Conservation (phyloP, 441 rosid species). For the Iberis amara region DNA sequence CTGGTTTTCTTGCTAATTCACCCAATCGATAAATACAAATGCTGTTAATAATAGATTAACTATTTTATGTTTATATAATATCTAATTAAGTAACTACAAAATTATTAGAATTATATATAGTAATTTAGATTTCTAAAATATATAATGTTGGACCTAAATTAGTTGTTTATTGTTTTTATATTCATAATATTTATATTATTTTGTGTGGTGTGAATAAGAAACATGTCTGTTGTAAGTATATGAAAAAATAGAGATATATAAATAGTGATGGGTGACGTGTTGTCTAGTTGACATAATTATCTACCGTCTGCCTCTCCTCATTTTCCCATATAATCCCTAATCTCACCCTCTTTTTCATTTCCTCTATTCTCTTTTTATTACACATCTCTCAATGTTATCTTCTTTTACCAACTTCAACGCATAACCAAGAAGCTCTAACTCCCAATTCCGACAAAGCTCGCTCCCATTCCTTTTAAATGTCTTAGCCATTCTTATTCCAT, state of each 20-base stretch:
- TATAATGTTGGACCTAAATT: too few species aligned
- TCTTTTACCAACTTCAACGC: constrained; percentile 29
- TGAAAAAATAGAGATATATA: not conserved
- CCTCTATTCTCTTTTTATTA: constrained; percentile 4
- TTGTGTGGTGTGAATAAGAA: constrained; percentile 16
- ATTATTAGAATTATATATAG: too few species aligned
- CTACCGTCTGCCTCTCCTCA: constrained; percentile 11
- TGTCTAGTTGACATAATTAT: constrained; percentile 37
- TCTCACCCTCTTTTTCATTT: constrained; percentile 18
- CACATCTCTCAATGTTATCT: constrained; percentile 20
- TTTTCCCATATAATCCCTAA: constrained; percentile 26
- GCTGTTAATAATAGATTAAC: too few species aligned
- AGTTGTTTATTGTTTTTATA: too few species aligned
- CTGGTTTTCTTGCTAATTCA: too few species aligned
- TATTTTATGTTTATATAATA: too few species aligned
- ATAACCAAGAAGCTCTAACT: not conserved
- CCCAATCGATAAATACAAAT: too few species aligned
- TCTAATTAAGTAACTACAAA: too few species aligned
- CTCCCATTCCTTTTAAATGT: constrained; percentile 25
- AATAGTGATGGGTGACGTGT: constrained; percentile 39
- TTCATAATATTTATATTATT: constrained; percentile 1
- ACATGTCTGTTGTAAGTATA: constrained; percentile 12
- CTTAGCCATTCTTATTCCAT: constrained; percentile 8
- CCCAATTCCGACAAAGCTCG: constrained; percentile 20
- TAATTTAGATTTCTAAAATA: too few species aligned